Evolutionary conservation across 2,329 filamentous ascomycete species (phyloP).

Genomic region (Paraconiothyrium brasiliense): DNA sequence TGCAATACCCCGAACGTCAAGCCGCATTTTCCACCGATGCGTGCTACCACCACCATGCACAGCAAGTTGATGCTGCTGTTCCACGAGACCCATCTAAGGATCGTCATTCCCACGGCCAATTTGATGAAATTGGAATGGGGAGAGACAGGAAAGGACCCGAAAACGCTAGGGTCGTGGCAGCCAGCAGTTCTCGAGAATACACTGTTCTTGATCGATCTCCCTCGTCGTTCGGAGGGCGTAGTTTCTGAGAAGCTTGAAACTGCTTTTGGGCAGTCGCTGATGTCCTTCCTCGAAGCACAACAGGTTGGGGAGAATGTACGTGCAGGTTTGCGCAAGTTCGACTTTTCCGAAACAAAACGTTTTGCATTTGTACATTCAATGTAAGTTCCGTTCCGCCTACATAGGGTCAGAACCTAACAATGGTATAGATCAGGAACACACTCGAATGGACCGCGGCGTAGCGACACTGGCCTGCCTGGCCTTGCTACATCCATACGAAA

Average conservation of each 20-base stretch:
- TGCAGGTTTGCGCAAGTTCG: slow-evolving; percentile 76
- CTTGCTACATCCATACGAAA: slow-evolving; percentile 70
- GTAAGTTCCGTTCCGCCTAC: slow-evolving; percentile 59
- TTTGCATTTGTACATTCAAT: slow-evolving; percentile 88
- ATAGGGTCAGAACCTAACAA: slow-evolving; percentile 14
- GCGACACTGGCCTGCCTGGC: slow-evolving; percentile 75
- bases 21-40: slow-evolving; percentile 84
- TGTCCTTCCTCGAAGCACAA: slow-evolving; percentile 74
- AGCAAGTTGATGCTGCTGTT: slow-evolving; percentile 94
- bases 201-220: slow-evolving; percentile 92
- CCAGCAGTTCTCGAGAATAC: slow-evolving; percentile 56
- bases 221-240: slow-evolving; percentile 58
- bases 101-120: slow-evolving; percentile 90
- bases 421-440: slow-evolving; percentile 44
- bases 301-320: slow-evolving; percentile 72
- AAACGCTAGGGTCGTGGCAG: slow-evolving; percentile 33
- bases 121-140: slow-evolving; percentile 90
- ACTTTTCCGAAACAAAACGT: slow-evolving; percentile 76
- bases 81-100: slow-evolving; percentile 74
- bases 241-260: slow-evolving; percentile 50
- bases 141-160: slow-evolving; percentile 66
- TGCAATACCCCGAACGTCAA: slow-evolving; percentile 63
- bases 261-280: slow-evolving; percentile 74
- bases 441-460: slow-evolving; percentile 44
- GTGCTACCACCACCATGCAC: slow-evolving; percentile 80